Evolutionary conservation across 192 early-diverging fungal species (phyloP).

Genomic region (Coemansia sp.): DNA sequence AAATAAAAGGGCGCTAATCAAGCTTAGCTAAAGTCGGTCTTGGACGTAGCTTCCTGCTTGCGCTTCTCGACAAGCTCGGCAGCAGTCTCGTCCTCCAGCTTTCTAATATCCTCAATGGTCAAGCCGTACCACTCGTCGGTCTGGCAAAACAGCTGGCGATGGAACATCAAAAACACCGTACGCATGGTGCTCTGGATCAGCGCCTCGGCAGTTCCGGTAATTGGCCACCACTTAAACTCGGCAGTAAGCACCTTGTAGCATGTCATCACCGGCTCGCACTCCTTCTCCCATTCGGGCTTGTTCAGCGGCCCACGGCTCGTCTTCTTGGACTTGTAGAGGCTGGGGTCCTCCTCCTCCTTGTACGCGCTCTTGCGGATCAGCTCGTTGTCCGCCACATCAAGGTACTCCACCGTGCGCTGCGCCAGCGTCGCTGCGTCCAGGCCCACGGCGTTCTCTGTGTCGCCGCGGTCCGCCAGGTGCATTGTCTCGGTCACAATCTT

Average conservation of each 20-base stretch:
- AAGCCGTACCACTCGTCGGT: constrained; percentile 77
- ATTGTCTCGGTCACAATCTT: constrained; percentile 71
- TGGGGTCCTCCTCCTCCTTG: constrained; percentile 64
- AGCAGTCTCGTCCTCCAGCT: constrained; percentile 64
- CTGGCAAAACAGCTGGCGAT: constrained; percentile 74
- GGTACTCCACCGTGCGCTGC: constrained; percentile 60
- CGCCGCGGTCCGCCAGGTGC: constrained; percentile 68
- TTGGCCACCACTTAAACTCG: constrained; percentile 73
- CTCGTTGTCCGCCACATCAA: constrained; percentile 68
- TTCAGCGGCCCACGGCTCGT: constrained; percentile 66
- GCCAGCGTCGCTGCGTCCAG: constrained; percentile 45
- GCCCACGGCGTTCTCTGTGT: constrained; percentile 63
- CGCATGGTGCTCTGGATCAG: constrained; percentile 61
- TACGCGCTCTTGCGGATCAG: constrained; percentile 52
- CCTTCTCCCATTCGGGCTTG: constrained; percentile 57
- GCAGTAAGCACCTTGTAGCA: constrained; percentile 78
- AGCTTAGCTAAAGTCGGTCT: constrained; percentile 30
- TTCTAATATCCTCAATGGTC: constrained; percentile 66
- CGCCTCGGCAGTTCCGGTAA: constrained; percentile 63
- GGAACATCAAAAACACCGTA: constrained; percentile 62
- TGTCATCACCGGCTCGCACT: constrained; percentile 70
- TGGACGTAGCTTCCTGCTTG: constrained; percentile 30
- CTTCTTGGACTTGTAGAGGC: constrained; percentile 58
- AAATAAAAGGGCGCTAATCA: constrained; percentile 1
- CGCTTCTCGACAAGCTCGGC: constrained; percentile 56